These are phyloP conservation scores for Trichaptum fuscoviolaceum DNA, from an alignment of 768 basidiomycete genomes.

Conservation along the genomic window DNA sequence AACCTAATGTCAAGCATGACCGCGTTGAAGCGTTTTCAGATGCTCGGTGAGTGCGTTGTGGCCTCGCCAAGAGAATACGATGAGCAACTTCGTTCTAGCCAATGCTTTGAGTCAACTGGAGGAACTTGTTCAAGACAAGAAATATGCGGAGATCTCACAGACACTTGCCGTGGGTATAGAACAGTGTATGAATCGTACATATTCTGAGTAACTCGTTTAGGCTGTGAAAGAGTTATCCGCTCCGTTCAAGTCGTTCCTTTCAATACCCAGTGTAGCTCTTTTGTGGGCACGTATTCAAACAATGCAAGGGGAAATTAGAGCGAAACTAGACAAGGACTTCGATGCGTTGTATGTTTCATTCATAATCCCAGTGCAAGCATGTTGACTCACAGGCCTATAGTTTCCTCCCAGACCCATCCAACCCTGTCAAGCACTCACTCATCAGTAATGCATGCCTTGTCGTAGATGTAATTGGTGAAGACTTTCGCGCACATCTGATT, in stretches of 20 bases:
- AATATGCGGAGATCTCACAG: constrained; percentile 79
- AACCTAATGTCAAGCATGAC: constrained; percentile 90
- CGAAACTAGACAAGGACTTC: constrained; percentile 83
- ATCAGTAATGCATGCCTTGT: constrained; percentile 85
- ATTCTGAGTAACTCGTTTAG: constrained; percentile 32
- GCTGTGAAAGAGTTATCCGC: constrained; percentile 83
- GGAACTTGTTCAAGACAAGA: constrained; percentile 68
- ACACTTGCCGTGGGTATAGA: constrained; percentile 62
- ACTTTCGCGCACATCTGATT: constrained; percentile 75
- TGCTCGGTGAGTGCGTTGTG: constrained; percentile 65
- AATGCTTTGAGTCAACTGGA: constrained; percentile 81
- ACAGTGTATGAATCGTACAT: neutral
- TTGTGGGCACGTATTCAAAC: constrained; percentile 78
- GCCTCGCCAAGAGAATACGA: neutral
- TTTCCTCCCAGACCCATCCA: constrained; percentile 73
- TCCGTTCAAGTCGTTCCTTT: constrained; percentile 73
- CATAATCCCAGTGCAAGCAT: neutral
- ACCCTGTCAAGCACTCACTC: constrained; percentile 54
- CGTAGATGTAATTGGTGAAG: constrained; percentile 81
- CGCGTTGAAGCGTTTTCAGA: constrained; percentile 82
- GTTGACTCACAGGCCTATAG: constrained; percentile 32
- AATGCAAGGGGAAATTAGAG: constrained; percentile 75
- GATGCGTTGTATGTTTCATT: constrained; percentile 75
- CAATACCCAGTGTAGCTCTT: constrained; percentile 70
- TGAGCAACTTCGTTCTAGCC: constrained; percentile 38